These are phyloP conservation scores for Pneumocystis murina DNA, from an alignment of 1,139 yeast species.

Conservation along the genomic window DNA sequence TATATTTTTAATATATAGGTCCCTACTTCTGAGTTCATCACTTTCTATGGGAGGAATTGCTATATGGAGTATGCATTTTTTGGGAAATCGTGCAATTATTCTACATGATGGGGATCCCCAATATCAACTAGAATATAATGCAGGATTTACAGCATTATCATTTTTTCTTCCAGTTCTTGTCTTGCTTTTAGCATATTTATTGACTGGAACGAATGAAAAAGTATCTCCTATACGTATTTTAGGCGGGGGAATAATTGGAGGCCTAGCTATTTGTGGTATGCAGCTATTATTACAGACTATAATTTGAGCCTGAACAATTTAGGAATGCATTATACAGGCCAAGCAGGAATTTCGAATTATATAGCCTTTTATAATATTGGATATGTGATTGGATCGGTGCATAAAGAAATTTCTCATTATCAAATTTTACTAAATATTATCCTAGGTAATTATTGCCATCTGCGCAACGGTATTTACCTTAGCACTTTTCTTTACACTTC, in stretches of 20 bases:
- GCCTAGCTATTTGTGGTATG: conserved; percentile 1
- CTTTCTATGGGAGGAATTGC: conserved; percentile 8
- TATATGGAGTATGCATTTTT: conserved; percentile 8
- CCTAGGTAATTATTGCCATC: conserved; percentile 4
- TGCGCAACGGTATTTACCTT: conserved; percentile 4
- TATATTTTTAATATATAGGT: background rate
- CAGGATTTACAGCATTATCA: background rate
- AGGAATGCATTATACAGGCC: conserved; percentile 5
- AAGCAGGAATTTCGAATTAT: conserved; percentile 6
- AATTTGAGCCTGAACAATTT: background rate
- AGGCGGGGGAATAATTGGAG: conserved; percentile 5
- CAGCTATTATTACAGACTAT: background rate
- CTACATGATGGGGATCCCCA: background rate
- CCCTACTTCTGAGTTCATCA: conserved; percentile 4
- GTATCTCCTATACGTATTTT: background rate
- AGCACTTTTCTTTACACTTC: conserved; percentile 4
- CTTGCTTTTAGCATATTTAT: background rate
- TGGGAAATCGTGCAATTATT: conserved; percentile 4
- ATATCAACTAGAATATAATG: conserved; percentile 3
- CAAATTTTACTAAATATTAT: background rate
- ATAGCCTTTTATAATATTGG: background rate
- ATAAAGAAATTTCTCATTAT: background rate
- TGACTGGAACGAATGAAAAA: conserved; percentile 1
- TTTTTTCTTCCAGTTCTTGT: conserved; percentile 3
- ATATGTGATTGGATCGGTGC: conserved; percentile 3